Evolutionary conservation across 495 filamentous ascomycete species (phyloP).

Genomic region (Penicillium cataractarum): DNA sequence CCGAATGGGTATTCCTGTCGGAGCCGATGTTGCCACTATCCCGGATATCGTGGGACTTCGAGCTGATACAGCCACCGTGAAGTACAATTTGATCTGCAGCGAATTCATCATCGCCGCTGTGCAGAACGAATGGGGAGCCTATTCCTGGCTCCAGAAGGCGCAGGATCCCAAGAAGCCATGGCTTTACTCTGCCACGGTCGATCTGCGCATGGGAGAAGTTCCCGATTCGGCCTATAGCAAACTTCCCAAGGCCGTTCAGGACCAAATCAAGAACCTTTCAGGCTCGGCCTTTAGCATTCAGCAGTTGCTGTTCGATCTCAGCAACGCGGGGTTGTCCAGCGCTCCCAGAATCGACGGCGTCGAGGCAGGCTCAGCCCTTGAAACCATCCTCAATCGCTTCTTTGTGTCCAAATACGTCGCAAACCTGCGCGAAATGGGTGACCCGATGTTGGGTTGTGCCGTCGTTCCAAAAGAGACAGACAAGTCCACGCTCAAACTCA

Average conservation of each 20-base stretch:
- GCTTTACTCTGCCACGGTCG: neutral
- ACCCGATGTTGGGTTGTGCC: neutral
- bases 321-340: neutral
- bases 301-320: neutral
- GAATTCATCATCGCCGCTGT: neutral
- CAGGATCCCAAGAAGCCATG: neutral
- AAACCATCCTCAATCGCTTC: neutral
- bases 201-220: neutral
- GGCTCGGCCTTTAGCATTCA: neutral
- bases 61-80: neutral
- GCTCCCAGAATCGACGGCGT: neutral
- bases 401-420: neutral
- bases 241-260: neutral
- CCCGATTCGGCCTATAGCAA: neutral
- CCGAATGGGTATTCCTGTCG: neutral
- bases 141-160: neutral
- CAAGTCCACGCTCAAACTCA: neutral
- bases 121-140: neutral
- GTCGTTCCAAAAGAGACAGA: neutral
- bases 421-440: neutral
- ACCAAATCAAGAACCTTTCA: neutral
- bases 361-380: neutral
- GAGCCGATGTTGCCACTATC: neutral
- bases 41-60: neutral
- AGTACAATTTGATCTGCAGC: neutral